Percentiles rank a stretch among this genome's conserved stretches.
Conservation (phyloP, 1,284 basidiomycete species). For the Neonothopanus nambi region DNA sequence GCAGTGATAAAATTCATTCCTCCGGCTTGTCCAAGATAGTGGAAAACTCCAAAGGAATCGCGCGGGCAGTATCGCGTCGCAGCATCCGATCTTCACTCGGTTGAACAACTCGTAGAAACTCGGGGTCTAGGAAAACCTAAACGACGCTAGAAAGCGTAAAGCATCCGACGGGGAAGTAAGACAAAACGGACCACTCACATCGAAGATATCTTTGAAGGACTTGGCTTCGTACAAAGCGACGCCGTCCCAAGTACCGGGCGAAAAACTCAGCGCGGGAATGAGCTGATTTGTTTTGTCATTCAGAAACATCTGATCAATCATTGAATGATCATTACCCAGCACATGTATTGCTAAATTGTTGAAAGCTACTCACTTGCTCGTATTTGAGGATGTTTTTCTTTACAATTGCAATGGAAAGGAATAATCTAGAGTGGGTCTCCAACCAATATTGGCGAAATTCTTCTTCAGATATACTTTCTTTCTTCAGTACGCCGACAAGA, state of each 20-base stretch:
- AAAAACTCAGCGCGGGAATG: background rate
- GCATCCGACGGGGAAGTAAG: background rate
- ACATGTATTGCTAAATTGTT: background rate
- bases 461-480: slow-evolving; percentile 15
- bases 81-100: background rate
- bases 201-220: background rate
- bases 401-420: slow-evolving; percentile 14
- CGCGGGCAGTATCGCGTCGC: background rate
- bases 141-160: background rate
- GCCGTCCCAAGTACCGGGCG: background rate
- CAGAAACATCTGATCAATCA: background rate
- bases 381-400: slow-evolving; percentile 19
- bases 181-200: background rate
- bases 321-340: too few species aligned
- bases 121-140: background rate
- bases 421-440: slow-evolving; percentile 7
- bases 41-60: background rate
- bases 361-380: slow-evolving; percentile 15
- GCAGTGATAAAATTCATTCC: too few species aligned
- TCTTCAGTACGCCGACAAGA: slow-evolving; percentile 13
- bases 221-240: background rate
- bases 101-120: background rate
- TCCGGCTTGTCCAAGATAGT: background rate
- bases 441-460: slow-evolving; percentile 17
- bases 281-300: background rate